Evolutionary conservation across 768 basidiomycete species (phyloP), one percentile per base, ranked within the genome.

Genomic region (Rhodotorula babjevae): DNA sequence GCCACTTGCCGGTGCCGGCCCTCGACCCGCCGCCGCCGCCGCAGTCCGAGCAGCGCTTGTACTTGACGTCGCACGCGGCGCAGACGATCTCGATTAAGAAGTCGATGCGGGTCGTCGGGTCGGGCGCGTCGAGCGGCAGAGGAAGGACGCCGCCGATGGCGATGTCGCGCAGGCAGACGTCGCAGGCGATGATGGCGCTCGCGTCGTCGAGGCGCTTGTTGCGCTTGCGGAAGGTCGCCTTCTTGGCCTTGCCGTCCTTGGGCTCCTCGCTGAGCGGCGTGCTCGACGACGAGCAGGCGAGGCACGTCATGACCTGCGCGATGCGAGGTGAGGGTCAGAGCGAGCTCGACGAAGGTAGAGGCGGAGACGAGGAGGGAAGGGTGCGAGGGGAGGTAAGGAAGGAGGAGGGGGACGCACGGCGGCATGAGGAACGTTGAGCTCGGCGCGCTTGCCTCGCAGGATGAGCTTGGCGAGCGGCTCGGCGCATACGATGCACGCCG

Each of bases 1-100:
- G 72, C 80, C 80, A 82, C 69, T 81, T 82, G 16, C 81, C 81
- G 27, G 81, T 81, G 8, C 81, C 81, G 21, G 80, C 63, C 53
- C 80, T 44, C n/a, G 63, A 57, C 3, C 79, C 77, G 27, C 81
- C 80, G 23, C 81, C 81, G 3, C 81, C 81, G 33, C 81, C 81
- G 33, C 81, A 75, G 49, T 75, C 74, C 14, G 63, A 63, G 56
- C 73, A 75, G 18, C 73, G 44, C 33, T 27, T 23, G 36, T 71
- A 75, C 56, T 63, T 62, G 10, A 27, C 49, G 47, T 68, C 57
- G 67, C 74, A 75, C 11, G 53, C 53, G 15, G 29, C 46, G 61
- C 74, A 71, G 2, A 75, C 62, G 50, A 71, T 65, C 47, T 75
- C 74, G 56, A 75, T 49, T 46, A 57, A 52, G 50, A 75, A 75